Evolutionary conservation across 177 flowering plant species (phyloP).

Genomic region (Telopea speciosissima): DNA sequence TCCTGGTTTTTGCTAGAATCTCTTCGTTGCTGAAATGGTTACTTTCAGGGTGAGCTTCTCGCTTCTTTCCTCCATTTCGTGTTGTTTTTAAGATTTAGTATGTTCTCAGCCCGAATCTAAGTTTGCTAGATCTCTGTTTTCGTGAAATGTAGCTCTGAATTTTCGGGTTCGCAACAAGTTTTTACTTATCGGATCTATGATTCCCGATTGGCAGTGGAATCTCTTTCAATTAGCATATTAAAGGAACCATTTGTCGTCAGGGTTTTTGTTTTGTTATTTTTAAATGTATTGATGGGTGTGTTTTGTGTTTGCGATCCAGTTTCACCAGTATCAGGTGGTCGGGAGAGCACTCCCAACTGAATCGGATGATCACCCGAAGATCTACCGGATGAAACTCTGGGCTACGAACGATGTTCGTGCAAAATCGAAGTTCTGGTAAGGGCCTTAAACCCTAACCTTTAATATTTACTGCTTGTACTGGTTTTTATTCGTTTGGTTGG

Average conservation of each 20-base stretch:
- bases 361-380: conserved; percentile 50
- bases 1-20: neutral
- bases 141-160: too few relatives aligned
- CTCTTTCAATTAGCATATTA: too few relatives aligned
- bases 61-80: neutral
- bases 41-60: conserved; percentile 24
- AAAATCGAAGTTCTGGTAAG: conserved; percentile 58
- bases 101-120: neutral
- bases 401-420: conserved; percentile 45
- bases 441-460: neutral
- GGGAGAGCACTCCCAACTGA: conserved; percentile 57
- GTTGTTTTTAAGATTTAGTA: neutral
- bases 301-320: conserved; percentile 22
- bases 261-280: too few relatives aligned
- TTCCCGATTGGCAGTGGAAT: too few relatives aligned
- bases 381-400: conserved; percentile 58
- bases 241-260: too few relatives aligned
- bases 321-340: conserved; percentile 60
- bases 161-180: too few relatives aligned
- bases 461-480: neutral
- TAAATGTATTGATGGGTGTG: too few relatives aligned
- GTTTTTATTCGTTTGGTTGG: neutral
- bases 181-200: too few relatives aligned
- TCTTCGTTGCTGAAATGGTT: conserved; percentile 16
- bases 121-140: neutral